Evolutionary conservation across 768 basidiomycete genomes (phyloP), one percentile per base, ranked within the genome.

Genomic region (Suillus clintonianus): DNA sequence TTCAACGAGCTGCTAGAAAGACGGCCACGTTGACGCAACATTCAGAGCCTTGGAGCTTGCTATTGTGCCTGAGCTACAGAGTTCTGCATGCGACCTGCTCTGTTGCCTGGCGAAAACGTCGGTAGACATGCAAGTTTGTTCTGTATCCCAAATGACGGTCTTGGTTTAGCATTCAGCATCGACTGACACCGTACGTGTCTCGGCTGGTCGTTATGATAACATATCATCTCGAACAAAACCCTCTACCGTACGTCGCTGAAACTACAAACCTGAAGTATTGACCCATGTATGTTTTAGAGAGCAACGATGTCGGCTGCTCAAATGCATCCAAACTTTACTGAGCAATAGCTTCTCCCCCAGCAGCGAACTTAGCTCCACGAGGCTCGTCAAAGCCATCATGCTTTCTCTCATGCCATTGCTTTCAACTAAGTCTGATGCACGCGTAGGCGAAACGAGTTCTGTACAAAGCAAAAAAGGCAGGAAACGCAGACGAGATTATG

Each of bases 401-500:
- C 81, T 83, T 1, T 73, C 77, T 6, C 65, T 91, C 22, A 77
- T 84, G 3, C 68, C 78, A 39, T 69, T 91, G 17, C 77, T 90
- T 62, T 71, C 82, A 0, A 73, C 74, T 5, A 75, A 79, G 30
- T 63, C 79, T 4, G 79, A 81, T 10, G 64, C 67, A 10, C 71
- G 76, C 41, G 59, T 62, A 24, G 51, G 61, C 30, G 74, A 67
- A 14, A 41, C 63, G 17, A 64, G 69, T 47, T 68, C 67, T 3
- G 17, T 61, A 67, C 53, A 76, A 68, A 78, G 70, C 15, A 86
- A 80, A 71, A 87, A 86, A 68, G 83, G 85, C 61, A 93, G 87
- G 73, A 94, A 91, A 72, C 81, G 89, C 53, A 81, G 83, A 22
- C 83, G 87, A 24, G 87, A 82, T 14, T 93, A 87, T 66, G 90